Percentiles rank a stretch among this genome's conserved stretches.
Evolutionary conservation across 164 flowering plant genomes (phyloP).

Genomic region (Brasenia schreberi): DNA sequence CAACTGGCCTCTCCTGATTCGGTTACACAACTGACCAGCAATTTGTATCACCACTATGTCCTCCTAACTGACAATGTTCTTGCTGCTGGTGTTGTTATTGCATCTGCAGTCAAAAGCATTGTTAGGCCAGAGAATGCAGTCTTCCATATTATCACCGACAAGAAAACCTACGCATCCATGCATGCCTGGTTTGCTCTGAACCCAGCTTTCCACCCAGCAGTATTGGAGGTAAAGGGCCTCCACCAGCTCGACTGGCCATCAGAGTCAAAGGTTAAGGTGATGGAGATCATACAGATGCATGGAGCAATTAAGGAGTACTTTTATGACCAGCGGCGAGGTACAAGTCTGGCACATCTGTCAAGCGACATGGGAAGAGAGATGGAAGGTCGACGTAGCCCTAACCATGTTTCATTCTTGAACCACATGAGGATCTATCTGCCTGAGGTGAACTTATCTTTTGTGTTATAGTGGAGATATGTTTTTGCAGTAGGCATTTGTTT

Average conservation of each 20-base stretch:
- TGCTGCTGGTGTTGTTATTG: constrained; percentile 57
- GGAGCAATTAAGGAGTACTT: constrained; percentile 24
- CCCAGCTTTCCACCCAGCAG: constrained; percentile 22
- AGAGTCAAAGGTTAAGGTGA: constrained; percentile 32
- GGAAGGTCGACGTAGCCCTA: constrained; percentile 19
- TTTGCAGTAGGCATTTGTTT: no score
- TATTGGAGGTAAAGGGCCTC: constrained; percentile 67
- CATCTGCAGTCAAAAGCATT: constrained; percentile 38
- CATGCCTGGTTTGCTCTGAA: constrained; percentile 72
- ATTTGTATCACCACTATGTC: constrained; percentile 47
- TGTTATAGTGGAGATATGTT: background rate
- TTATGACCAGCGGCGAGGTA: constrained; percentile 6
- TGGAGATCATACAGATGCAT: constrained; percentile 40
- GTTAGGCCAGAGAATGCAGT: constrained; percentile 42
- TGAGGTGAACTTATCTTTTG: constrained; percentile 29
- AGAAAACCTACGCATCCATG: constrained; percentile 71
- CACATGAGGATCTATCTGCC: constrained; percentile 53
- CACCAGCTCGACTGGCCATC: constrained; percentile 67
- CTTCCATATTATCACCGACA: constrained; percentile 67
- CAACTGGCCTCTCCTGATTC: constrained; percentile 48
- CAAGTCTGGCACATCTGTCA: background rate
- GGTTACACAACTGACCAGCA: constrained; percentile 33
- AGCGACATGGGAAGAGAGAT: background rate
- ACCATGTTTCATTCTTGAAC: constrained; percentile 38
- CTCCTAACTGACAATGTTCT: constrained; percentile 61